A percentile compares a stretch with the other conserved stretches of the same genome.
These are phyloP conservation scores for Drechslera avenae DNA, from an alignment of 2,329 filamentous ascomycete species.

Conservation along the genomic window DNA sequence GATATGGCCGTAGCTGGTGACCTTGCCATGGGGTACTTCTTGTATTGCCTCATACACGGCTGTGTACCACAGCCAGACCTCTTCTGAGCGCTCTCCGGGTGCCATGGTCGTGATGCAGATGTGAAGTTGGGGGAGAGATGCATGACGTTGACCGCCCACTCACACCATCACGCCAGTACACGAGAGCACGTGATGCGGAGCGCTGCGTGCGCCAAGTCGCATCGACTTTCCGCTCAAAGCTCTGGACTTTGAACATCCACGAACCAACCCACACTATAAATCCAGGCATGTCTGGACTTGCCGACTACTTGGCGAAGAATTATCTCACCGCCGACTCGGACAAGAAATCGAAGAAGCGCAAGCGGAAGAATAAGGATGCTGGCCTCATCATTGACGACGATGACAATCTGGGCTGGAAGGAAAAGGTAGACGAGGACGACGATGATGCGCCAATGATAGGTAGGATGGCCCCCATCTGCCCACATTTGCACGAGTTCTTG, in stretches of 20 bases:
- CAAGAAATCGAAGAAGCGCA: conserved; percentile 60
- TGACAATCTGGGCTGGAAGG: conserved; percentile 59
- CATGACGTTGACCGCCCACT: conserved; percentile 3
- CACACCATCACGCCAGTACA: conserved; percentile 31
- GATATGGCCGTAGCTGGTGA: conserved; percentile 88
- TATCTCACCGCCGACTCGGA: conserved; percentile 74
- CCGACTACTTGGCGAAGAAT: conserved; percentile 86
- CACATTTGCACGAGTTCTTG: neutral
- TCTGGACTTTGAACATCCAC: neutral
- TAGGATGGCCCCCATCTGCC: conserved; percentile 31
- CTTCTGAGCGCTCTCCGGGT: conserved; percentile 64
- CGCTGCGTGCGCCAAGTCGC: conserved; percentile 14
- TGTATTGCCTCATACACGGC: conserved; percentile 84
- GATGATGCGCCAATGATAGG: conserved; percentile 58
- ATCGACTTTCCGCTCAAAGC: conserved; percentile 5
- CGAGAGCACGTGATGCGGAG: conserved; percentile 26
- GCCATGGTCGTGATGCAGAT: conserved; percentile 58
- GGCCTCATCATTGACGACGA: conserved; percentile 59
- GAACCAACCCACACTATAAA: conserved; percentile 11
- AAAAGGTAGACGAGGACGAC: conserved; percentile 58
- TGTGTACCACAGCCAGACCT: conserved; percentile 74
- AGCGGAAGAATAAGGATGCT: conserved; percentile 50
- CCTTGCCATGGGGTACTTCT: conserved; percentile 80
- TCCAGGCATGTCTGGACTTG: conserved; percentile 63
- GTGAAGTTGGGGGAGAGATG: conserved; percentile 1